Base-by-base conservation (phyloP, 2,329 filamentous ascomycete species). In the Aciculosporium take region DNA sequence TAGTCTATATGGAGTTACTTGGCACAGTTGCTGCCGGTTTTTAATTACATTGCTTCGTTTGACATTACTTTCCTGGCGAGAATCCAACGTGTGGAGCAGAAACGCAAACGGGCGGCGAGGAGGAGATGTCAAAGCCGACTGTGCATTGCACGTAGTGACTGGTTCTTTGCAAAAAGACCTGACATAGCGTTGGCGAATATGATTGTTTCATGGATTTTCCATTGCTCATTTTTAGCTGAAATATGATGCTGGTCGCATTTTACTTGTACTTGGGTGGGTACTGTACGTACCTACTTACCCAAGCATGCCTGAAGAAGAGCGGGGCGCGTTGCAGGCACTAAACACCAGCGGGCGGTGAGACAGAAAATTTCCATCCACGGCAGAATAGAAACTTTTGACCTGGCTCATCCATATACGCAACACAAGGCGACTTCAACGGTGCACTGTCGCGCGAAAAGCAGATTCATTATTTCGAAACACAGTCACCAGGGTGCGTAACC, bases 281-380 rank as follows among this genome's bases (percentile, higher is more conserved):
- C n/a, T n/a, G n/a, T n/a, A n/a, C n/a, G n/a, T n/a, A n/a, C n/a
- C n/a, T n/a, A n/a, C n/a, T n/a, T n/a, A n/a, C n/a, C n/a, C 27
- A 6, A 13, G 7, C 27, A 12, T 7, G 5, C 13, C 12, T 31
- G 5, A 31, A 31, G 13, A 7, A 25, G 30, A 29, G 17, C 8
- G 23, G 24, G 8, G 23, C 12, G n/a, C 6, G 27, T 18, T 10
- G 12, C 15, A 18, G 30, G 12, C 30, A n/a, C n/a, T n/a, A n/a
- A n/a, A n/a, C 13, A 24, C 18, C 29, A 17, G 24, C 28, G 23
- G 47, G 48, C 45, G 44, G 45, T 48, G 40, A 43, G 32, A 42
- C 47, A 31, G 45, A 42, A 45, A 40, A 25, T 40, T 45, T 46
- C 43, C 37, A 30, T 20, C 25, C 7, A 15, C 23, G 39, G 43